Evolutionary conservation across 1,139 yeast species (phyloP), one percentile per base, ranked within the genome.

Genomic region (Nakaseomyces delphensis): DNA sequence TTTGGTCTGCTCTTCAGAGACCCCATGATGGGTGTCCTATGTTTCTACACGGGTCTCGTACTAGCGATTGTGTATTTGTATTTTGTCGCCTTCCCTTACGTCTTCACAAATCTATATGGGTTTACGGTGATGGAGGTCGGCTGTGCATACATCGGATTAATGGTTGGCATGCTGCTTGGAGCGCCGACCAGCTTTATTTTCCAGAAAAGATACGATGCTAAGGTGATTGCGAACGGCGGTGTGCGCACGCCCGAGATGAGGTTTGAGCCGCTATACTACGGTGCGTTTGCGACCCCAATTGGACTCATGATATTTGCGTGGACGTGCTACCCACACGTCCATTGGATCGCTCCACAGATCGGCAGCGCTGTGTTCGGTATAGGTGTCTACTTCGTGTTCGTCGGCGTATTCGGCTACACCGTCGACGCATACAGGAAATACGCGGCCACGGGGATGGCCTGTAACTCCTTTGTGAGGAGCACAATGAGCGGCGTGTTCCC

Each of bases 391-490:
- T 67, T 75, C 53, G 69, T 79, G 56, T 69, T 74, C 72, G 66
- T 76, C 63, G 69, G 77, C 56, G 63, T 73, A 54, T 61, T 83
- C 46, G 71, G 74, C 45, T 83, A 82, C 54, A 67, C 81, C 36
- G 78, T 78, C 5, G 81, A 78, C 58, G 74, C 82, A 0, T 82
- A 79, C 57, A 67, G 74, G 24, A 64, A 67, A 20, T 77, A 72
- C 48, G 78, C 87, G 9, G 95, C 95, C 0, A 77, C 87, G 9
- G 93, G 87, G 1, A 70, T 84, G 60, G 94, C 93, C 4, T 87
- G 89, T 9, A 83, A 80, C 58, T 77, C 84, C 27, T 72, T 84
- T 48, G 65, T 79, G 43, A 71, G 95, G 56, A 79, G 83, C 44
- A 54, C 74, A 2, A 66, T 81, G 66, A 86, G 87, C 4, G 83